Base-by-base conservation (phyloP, 2,329 filamentous ascomycete species). In the Hysterium pulicare region DNA sequence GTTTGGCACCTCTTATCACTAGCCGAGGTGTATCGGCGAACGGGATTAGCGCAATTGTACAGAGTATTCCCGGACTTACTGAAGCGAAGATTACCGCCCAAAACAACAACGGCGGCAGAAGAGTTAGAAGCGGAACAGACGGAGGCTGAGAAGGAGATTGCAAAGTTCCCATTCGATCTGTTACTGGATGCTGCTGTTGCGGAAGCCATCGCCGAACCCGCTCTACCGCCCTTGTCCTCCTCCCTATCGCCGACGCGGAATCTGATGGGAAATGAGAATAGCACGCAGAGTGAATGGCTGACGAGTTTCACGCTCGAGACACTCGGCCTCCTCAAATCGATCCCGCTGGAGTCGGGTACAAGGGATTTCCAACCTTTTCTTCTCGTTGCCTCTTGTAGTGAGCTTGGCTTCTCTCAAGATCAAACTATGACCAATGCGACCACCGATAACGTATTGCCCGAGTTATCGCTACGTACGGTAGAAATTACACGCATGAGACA, bases 281-380 rank as follows among this genome's bases (percentile, higher is more conserved):
- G 19, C 13, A 34, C 13, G n/a, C 32, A 20, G 17, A 19, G 19
- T 20, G 32, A 34, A 20, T 34, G 32, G 32, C 21, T 38, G 4
- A 38, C 35, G n/a, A 23, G 11, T 9, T 38, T 38, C 19, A 23
- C 35, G 13, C 35, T 38, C 16, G 10, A 13, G 15, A 38, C 35
- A 11, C 23, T 38, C n/a, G 5, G 3, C 13, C 17, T 38, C n/a
- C 21, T 38, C 4, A 21, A 38, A 23, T 7, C 5, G 4, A 38
- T 38, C n/a, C 35, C 35, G 20, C 20, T 38, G 21, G 35, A 38
- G 23, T 38, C 35, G 4, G 35, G 35, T 3, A 38, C 35, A 3
- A 20, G 35, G 17, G 35, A 38, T 38, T 38, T 38, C 17, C 35
- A 38, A 23, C 35, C 35, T 7, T 38, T 38, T 13, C 21, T 38